These are phyloP conservation scores for Fraxinus sp. DNA, from an alignment of 305 asterid species.

Conservation along the genomic window DNA sequence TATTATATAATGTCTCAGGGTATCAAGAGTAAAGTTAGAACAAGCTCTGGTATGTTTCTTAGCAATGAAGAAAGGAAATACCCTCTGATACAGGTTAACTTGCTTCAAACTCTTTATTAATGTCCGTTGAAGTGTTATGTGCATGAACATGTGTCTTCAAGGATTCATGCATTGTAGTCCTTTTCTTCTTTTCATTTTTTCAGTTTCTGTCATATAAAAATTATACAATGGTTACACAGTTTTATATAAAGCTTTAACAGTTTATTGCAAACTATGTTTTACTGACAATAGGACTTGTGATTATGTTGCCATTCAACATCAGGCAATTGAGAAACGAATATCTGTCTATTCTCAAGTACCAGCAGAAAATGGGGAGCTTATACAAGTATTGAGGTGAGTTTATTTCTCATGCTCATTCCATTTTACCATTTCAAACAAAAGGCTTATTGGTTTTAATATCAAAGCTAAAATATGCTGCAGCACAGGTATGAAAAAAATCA, in stretches of 20 bases:
- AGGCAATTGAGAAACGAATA: conserved; percentile 89
- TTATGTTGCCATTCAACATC: conserved; percentile 24
- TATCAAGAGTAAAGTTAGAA: conserved; percentile 71
- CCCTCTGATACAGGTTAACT: conserved; percentile 73
- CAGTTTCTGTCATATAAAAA: background rate
- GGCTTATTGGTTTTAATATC: conserved; percentile 35
- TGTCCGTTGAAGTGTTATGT: background rate
- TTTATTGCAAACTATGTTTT: conserved; percentile 5
- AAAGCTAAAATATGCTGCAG: conserved; percentile 79
- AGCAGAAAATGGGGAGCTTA: conserved; percentile 83
- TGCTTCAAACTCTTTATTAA: conserved; percentile 4
- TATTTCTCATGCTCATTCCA: conserved; percentile 13
- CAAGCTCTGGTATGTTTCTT: conserved; percentile 94
- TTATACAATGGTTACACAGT: background rate
- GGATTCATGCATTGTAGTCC: background rate
- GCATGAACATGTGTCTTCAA: background rate
- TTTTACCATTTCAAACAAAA: conserved; percentile 4
- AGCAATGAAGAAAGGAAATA: conserved; percentile 62
- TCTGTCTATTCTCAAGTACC: conserved; percentile 86
- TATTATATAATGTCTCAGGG: conserved; percentile 46
- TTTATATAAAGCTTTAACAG: background rate
- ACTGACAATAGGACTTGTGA: conserved; percentile 2
- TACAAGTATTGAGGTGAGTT: conserved; percentile 76
- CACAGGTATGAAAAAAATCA: conserved; percentile 87
- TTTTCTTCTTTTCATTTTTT: background rate